Base-by-base conservation (phyloP, 768 basidiomycete genomes). In the Arthromyces matolae region DNA sequence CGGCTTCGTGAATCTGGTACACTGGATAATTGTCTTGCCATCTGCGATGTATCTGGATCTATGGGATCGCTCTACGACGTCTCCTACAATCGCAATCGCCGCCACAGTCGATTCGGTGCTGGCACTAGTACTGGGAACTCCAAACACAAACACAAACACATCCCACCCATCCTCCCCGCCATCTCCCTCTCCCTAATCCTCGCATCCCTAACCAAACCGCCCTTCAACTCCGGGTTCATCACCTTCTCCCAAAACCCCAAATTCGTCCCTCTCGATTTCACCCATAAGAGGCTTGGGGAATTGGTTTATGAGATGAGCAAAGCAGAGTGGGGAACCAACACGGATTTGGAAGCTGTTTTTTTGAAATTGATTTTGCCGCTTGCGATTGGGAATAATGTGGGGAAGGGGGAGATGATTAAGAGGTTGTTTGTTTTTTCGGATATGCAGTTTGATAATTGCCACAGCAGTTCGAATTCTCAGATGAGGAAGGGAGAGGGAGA, bases 371-470 rank as follows among this genome's bases (percentile, higher is more conserved):
- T 89, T 10, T 75, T 88, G 14, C 80, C 81, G 0, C 73, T 81
- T 7, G 85, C 85, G 6, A 55, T 78, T 48, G 55, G 70, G 60
- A 65, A 84, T 54, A 69, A 78, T 0, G 65, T 90, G n/a, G 68
- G 70, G 42, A 75, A 71, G 47, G 83, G 83, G 42, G 78, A 87
- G 38, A 87, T 89, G 85, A 76, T 89, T 66, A 81, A 84, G 67
- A 76, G 83, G 4, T 65, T 89, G 0, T 88, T 89, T 59, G 72
- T 89, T 34, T 89, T 90, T 61, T 78, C 79, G 3, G 85, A 89
- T 59, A 88, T 89, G 86, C 86, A 87, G 64, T 89, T 89, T 53
- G 83, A 88, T 57, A 42, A 45, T 37, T 13, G 29, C 47, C n/a
- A n/a, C n/a, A n/a, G n/a, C n/a, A n/a, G n/a, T n/a, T n/a, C n/a